Evolutionary conservation across 2,329 filamentous ascomycete genomes (phyloP).

Genomic region (Hypoxylon sp.): DNA sequence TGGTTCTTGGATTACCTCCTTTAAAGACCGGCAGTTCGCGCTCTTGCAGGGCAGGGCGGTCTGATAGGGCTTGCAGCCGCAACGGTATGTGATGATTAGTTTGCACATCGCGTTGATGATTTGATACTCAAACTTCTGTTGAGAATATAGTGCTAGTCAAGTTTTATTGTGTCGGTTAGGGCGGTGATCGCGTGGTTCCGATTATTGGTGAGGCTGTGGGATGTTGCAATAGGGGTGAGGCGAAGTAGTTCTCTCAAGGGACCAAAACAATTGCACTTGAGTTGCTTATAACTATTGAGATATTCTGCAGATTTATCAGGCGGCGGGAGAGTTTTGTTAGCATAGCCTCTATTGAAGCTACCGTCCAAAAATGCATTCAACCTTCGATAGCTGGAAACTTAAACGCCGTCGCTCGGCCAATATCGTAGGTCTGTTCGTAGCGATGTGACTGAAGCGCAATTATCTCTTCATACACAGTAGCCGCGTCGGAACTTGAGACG

Average conservation of each 20-base stretch:
- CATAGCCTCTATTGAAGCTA: slow-evolving; percentile 19
- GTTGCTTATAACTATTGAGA: background rate
- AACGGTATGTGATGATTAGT: slow-evolving; percentile 35
- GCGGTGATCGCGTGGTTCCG: background rate
- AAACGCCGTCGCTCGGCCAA: slow-evolving; percentile 11
- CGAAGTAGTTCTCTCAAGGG: background rate
- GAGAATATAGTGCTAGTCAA: background rate
- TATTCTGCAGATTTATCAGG: background rate
- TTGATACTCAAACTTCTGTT: background rate
- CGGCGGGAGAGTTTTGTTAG: slow-evolving; percentile 9
- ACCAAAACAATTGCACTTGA: background rate
- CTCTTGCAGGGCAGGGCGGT: slow-evolving; percentile 25
- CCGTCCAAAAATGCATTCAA: slow-evolving; percentile 1
- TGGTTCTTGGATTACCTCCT: slow-evolving; percentile 22
- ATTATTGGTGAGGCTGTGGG: background rate
- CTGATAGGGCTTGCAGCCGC: slow-evolving; percentile 39
- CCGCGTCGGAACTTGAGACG: slow-evolving; percentile 19
- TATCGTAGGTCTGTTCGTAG: slow-evolving; percentile 22
- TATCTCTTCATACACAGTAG: slow-evolving; percentile 4
- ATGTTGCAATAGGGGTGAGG: background rate
- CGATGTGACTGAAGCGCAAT: slow-evolving; percentile 9
- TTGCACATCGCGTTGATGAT: slow-evolving; percentile 29
- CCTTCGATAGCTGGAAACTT: slow-evolving; percentile 6
- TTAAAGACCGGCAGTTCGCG: slow-evolving; percentile 5
- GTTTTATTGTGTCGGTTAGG: background rate